These are phyloP conservation scores for Naegleria fowleri DNA, from an alignment of 208 protist species.

Conservation along the genomic window DNA sequence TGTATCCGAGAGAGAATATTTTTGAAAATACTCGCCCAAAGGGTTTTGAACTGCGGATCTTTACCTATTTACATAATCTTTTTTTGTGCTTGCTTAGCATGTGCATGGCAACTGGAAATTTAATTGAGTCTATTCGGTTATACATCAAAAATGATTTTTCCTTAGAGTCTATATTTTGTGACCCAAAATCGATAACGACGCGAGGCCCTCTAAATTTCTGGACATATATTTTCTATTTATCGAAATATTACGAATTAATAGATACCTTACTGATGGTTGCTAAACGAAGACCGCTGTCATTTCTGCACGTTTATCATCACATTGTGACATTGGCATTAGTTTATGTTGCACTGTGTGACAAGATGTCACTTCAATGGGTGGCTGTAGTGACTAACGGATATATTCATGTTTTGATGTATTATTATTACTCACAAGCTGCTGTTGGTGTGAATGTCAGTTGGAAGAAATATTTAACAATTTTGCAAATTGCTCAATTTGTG, in stretches of 20 bases:
- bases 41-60: background rate
- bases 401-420: constrained; percentile 1
- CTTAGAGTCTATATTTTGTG: background rate
- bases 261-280: constrained; percentile 41
- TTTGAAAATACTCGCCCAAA: background rate
- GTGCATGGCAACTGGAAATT: background rate
- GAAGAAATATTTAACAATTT: background rate
- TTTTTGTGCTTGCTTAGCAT: background rate
- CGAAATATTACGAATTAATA: constrained; percentile 40
- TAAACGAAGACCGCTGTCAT: constrained; percentile 37
- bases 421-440: background rate
- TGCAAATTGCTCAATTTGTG: constrained; percentile 2
- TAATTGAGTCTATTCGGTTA: background rate
- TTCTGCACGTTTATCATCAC: constrained; percentile 45
- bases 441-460: background rate
- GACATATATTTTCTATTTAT: constrained; percentile 20
- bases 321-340: background rate
- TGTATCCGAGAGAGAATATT: background rate
- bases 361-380: background rate
- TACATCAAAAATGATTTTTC: background rate
- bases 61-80: background rate
- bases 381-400: background rate
- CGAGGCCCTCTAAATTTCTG: background rate
- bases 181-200: background rate
- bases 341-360: background rate